Conservation (phyloP, 345 rosid species). For the Eucalyptus dawsonii region DNA sequence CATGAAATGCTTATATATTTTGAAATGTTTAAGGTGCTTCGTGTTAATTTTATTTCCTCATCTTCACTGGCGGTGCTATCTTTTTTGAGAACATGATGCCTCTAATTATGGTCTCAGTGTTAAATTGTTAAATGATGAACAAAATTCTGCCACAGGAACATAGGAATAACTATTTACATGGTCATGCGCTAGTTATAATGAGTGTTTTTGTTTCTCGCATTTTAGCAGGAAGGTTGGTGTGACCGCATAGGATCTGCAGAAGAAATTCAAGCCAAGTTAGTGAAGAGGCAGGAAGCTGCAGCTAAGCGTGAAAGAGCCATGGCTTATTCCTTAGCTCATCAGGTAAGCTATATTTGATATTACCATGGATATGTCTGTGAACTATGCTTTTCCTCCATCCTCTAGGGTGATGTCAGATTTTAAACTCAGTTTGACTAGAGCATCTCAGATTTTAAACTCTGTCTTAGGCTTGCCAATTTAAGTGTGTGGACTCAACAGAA, state of each 20-base stretch:
- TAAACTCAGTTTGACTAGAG: not conserved
- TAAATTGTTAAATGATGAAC: not conserved
- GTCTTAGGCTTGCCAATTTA: not conserved
- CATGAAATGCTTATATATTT: not conserved
- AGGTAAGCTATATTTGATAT: slow-evolving; percentile 26
- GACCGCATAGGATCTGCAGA: slow-evolving; percentile 92
- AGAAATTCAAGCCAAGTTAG: slow-evolving; percentile 82
- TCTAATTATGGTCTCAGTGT: not conserved
- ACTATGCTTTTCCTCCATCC: not conserved
- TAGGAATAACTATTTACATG: not conserved
- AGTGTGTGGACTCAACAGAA: not conserved
- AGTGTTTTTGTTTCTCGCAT: not conserved
- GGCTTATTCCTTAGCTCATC: slow-evolving; percentile 97
- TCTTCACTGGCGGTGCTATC: not conserved
- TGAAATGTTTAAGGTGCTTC: not conserved
- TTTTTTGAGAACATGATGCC: not conserved
- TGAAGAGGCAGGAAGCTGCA: slow-evolving; percentile 96
- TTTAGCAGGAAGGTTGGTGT: slow-evolving; percentile 88
- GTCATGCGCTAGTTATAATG: not conserved
- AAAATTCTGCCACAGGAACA: not conserved
- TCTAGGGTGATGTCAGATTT: not conserved
- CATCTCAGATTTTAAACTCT: not conserved
- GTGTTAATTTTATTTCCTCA: not conserved
- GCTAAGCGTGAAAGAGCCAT: slow-evolving; percentile 98
- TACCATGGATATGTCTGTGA: not conserved